These are phyloP conservation scores for Dioszegia aurantiaca DNA, from an alignment of 768 basidiomycete genomes.

Conservation along the genomic window DNA sequence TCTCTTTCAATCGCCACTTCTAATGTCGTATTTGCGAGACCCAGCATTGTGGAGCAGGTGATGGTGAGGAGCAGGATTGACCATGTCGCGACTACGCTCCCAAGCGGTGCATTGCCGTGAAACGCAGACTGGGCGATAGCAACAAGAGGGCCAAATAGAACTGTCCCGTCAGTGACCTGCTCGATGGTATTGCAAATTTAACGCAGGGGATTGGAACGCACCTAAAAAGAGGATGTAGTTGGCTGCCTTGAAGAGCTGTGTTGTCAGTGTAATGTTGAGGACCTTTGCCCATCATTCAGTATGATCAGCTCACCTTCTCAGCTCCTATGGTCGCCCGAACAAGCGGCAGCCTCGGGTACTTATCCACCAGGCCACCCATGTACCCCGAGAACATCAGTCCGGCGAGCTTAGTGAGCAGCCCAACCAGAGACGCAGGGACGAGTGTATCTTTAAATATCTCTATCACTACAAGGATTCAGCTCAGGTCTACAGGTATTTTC, in stretches of 20 bases:
- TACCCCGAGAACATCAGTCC: constrained; percentile 37
- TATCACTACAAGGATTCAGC: no score
- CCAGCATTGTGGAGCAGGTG: constrained; percentile 26
- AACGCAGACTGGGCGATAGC: constrained; percentile 24
- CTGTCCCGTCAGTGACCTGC: constrained; percentile 11
- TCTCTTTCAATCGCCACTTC: constrained; percentile 48
- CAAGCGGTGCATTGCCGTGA: constrained; percentile 16
- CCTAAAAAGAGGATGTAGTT: constrained; percentile 32
- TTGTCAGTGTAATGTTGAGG: no score
- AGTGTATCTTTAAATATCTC: constrained; percentile 47
- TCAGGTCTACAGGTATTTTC: not conserved
- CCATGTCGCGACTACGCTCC: constrained; percentile 15
- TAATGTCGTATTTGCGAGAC: constrained; percentile 40
- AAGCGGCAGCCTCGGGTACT: constrained; percentile 28
- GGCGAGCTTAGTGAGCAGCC: constrained; percentile 35
- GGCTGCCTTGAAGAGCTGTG: constrained; percentile 19
- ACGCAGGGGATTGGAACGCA: constrained; percentile 1
- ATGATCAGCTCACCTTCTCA: constrained; percentile 50
- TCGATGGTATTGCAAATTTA: not conserved
- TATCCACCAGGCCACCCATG: constrained; percentile 48
- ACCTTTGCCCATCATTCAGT: no score
- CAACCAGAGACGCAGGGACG: constrained; percentile 47
- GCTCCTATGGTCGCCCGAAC: constrained; percentile 30
- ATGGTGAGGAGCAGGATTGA: constrained; percentile 31
- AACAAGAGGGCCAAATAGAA: constrained; percentile 27